phyloP scores from a whole-genome alignment of 139 green algal genomes.

The Closterium sp. region DNA sequence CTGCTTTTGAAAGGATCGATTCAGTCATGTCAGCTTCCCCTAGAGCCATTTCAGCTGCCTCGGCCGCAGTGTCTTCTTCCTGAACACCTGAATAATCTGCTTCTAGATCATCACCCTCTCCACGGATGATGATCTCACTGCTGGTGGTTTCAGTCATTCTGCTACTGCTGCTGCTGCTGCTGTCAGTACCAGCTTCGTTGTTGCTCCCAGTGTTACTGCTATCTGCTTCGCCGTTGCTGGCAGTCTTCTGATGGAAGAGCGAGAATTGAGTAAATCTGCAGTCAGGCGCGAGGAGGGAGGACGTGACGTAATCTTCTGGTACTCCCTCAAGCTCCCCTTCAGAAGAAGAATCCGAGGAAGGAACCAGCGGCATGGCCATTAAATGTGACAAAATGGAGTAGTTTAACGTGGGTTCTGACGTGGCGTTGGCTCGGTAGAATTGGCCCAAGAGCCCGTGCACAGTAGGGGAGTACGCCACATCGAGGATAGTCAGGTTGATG shows the following conservation, averaged over 20 bases:
- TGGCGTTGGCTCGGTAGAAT: background rate
- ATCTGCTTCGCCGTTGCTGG: background rate
- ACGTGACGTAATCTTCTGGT: background rate
- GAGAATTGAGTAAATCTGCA: constrained; percentile 9
- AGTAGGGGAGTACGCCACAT: background rate
- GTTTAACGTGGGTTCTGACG: background rate
- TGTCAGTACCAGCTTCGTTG: background rate
- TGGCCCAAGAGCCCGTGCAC: constrained; percentile 7
- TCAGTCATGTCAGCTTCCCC: background rate
- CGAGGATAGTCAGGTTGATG: constrained; percentile 19
- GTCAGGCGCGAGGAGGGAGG: constrained; percentile 14
- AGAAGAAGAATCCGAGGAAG: background rate
- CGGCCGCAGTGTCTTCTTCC: background rate
- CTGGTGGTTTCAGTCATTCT: background rate
- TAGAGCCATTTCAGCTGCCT: background rate
- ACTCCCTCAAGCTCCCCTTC: background rate
- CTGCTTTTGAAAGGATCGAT: background rate
- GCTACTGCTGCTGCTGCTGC: background rate
- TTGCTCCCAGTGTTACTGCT: background rate
- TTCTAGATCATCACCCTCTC: background rate
- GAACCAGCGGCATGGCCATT: background rate
- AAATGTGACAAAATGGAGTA: background rate
- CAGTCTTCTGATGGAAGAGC: background rate
- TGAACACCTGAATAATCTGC: background rate
- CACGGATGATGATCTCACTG: background rate